A percentile compares a stretch with the other conserved stretches of the same genome.
Conservation (phyloP, 2,329 filamentous ascomycete genomes). For the Cladophialophora psammophila region DNA sequence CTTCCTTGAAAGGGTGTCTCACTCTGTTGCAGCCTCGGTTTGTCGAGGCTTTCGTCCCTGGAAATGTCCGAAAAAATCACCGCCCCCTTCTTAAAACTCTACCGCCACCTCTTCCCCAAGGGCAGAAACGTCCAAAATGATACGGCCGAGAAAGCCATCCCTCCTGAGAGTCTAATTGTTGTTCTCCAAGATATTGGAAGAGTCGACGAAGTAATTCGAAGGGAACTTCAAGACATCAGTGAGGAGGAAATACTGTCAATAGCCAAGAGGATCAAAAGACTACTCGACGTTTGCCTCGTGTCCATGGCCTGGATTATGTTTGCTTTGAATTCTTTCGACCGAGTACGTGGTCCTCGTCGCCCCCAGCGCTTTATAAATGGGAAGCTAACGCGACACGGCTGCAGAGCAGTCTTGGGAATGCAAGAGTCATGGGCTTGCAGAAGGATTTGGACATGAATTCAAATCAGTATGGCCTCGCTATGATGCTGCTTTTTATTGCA, state of each 20-base stretch:
- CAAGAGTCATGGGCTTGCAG: slow-evolving; percentile 60
- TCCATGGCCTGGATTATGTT: slow-evolving; percentile 25
- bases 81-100: neutral
- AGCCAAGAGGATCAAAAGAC: slow-evolving; percentile 14
- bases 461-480: slow-evolving; percentile 46
- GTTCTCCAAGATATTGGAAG: slow-evolving; percentile 9
- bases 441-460: slow-evolving; percentile 48
- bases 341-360: slow-evolving; percentile 43
- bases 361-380: neutral
- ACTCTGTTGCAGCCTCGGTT: neutral
- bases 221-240: slow-evolving; percentile 8
- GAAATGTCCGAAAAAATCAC: neutral
- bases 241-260: neutral
- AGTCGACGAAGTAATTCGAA: neutral
- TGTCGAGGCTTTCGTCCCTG: neutral
- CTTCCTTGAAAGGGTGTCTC: neutral
- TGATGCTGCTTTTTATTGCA: slow-evolving; percentile 62
- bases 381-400: neutral
- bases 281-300: slow-evolving; percentile 20
- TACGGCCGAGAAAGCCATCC: neutral
- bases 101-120: neutral
- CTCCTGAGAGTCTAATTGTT: slow-evolving; percentile 1
- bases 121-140: neutral
- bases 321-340: slow-evolving; percentile 63
- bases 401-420: slow-evolving; percentile 64